Conservation (phyloP, 257 asterid species). For the Nicotiana otophora region DNA sequence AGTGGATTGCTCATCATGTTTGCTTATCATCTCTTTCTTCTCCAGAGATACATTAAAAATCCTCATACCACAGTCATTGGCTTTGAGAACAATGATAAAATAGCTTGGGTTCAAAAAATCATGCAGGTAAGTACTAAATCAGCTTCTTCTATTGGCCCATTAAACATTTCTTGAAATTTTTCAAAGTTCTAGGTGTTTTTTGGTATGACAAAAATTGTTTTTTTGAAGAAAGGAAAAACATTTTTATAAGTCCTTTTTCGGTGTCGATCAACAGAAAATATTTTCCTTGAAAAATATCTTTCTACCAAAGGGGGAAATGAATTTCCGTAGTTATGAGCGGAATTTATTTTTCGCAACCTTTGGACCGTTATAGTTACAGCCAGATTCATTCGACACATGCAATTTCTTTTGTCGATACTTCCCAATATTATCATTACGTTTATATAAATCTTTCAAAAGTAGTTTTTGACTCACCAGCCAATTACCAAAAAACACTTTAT, state of each 20-base stretch:
- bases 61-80: constrained; percentile 4
- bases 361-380: too few species aligned
- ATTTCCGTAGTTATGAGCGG: neutral
- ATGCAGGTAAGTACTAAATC: neutral
- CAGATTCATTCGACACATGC: too few species aligned
- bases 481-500: neutral
- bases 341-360: too few species aligned
- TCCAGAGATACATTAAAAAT: constrained; percentile 7
- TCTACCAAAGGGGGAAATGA: neutral
- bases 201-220: too few species aligned
- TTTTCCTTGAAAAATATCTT: too few species aligned
- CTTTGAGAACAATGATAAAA: constrained; percentile 11
- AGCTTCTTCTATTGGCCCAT: neutral
- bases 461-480: neutral
- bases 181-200: neutral
- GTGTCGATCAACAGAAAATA: too few species aligned
- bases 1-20: constrained; percentile 8
- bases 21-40: constrained; percentile 13
- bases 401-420: too few species aligned
- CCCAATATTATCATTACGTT: neutral
- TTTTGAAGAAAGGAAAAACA: too few species aligned
- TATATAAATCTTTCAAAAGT: neutral
- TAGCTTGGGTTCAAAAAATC: constrained; percentile 15
- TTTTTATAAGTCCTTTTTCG: too few species aligned
- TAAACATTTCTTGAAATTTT: neutral